These are phyloP conservation scores for Geranomyces michiganensis DNA, from an alignment of 192 early-diverging fungal species.

Conservation along the genomic window DNA sequence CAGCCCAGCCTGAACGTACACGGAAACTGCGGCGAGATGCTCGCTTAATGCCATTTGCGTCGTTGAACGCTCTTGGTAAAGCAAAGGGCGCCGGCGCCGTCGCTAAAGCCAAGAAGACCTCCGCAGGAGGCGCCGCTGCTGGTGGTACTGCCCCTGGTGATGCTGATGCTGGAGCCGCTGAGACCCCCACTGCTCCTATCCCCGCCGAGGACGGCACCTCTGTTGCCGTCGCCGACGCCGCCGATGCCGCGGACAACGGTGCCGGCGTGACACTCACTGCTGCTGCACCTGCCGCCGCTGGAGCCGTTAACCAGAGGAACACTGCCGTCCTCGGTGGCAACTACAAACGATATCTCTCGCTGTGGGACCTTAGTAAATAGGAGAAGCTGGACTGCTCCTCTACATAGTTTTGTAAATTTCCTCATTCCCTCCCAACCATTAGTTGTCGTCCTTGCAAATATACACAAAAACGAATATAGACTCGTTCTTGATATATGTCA, in stretches of 20 bases:
- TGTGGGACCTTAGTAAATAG: no score
- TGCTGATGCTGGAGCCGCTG: background rate
- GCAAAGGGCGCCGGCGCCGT: background rate
- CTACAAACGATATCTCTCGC: no score
- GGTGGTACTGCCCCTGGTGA: background rate
- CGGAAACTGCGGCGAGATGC: no score
- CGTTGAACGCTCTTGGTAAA: background rate
- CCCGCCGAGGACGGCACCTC: background rate
- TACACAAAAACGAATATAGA: no score
- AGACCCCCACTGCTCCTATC: background rate
- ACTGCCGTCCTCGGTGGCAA: background rate
- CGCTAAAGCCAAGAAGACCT: background rate
- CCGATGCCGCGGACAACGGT: background rate
- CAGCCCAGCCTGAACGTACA: no score
- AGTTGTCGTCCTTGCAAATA: no score
- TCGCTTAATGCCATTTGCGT: no score
- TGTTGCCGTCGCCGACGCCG: background rate
- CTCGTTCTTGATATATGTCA: no score
- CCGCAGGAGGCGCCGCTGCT: constrained; percentile 2
- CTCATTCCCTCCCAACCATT: no score
- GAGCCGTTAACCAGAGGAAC: background rate
- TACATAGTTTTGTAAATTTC: no score
- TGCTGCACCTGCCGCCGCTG: background rate
- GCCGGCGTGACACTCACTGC: background rate
- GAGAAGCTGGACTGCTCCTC: no score